Evolutionary conservation across 441 rosid species (phyloP).

Genomic region (Croton laevigatus): DNA sequence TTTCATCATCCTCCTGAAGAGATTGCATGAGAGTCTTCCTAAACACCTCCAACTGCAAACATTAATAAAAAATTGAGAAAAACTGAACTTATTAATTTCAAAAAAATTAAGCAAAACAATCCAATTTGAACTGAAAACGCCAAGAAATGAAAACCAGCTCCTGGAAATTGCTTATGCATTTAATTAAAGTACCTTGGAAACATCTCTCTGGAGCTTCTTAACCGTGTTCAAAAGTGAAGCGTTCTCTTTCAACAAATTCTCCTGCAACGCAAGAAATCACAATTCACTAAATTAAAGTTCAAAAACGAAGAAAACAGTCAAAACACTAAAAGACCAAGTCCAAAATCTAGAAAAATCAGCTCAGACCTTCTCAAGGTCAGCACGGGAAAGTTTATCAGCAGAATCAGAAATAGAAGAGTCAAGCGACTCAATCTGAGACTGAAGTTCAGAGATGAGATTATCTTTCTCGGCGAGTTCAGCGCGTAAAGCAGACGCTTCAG

Average conservation of each 20-base stretch:
- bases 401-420: constrained; percentile 59
- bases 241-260: constrained; percentile 60
- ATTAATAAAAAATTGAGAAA: not conserved
- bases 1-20: constrained; percentile 75
- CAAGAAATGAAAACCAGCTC: not conserved
- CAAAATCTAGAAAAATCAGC: not conserved
- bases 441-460: constrained; percentile 53
- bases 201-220: constrained; percentile 86
- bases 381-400: constrained; percentile 53
- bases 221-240: constrained; percentile 54
- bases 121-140: not conserved
- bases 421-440: constrained; percentile 57
- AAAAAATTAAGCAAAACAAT: not conserved
- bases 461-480: constrained; percentile 59
- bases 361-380: constrained; percentile 61
- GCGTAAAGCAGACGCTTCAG: constrained; percentile 58
- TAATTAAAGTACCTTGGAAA: constrained; percentile 50
- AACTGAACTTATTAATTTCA: not conserved
- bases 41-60: constrained; percentile 76
- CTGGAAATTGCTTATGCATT: not conserved
- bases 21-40: constrained; percentile 84
- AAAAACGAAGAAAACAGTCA: not conserved
- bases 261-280: constrained; percentile 35
- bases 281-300: not conserved
- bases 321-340: not conserved